phyloP scores from a whole-genome alignment of 106 monocot genomes.

The Ottelia alismoides region DNA sequence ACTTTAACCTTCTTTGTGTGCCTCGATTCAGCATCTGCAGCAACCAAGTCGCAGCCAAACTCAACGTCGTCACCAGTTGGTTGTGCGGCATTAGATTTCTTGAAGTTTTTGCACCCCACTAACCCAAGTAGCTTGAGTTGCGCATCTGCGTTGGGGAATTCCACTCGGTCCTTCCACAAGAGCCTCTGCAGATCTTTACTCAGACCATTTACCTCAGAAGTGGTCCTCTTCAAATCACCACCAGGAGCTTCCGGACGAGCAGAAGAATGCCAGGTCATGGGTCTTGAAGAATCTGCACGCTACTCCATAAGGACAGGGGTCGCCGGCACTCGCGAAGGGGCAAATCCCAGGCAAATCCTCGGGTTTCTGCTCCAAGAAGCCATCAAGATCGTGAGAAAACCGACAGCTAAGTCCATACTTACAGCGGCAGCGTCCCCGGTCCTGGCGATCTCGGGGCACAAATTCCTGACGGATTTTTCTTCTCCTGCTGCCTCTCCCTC shows the following conservation, averaged over 20 bases:
- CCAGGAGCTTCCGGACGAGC: neutral
- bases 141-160: slow-evolving; percentile 62
- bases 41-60: no score
- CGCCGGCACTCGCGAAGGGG: slow-evolving; percentile 37
- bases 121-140: slow-evolving; percentile 89
- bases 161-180: slow-evolving; percentile 85
- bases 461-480: slow-evolving; percentile 41
- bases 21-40: slow-evolving; percentile 20
- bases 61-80: no score
- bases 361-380: slow-evolving; percentile 72
- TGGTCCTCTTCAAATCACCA: slow-evolving; percentile 13
- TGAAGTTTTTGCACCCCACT: no score
- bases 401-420: slow-evolving; percentile 65
- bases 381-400: slow-evolving; percentile 80
- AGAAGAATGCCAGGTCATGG: no score
- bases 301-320: slow-evolving; percentile 75
- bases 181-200: slow-evolving; percentile 80
- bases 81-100: no score
- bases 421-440: slow-evolving; percentile 43
- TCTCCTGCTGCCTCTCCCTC: slow-evolving; percentile 69
- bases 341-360: slow-evolving; percentile 72
- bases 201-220: slow-evolving; percentile 52
- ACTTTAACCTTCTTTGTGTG: slow-evolving; percentile 64
- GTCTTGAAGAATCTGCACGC: slow-evolving; percentile 59
- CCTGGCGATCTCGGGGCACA: slow-evolving; percentile 71